These are phyloP conservation scores for Torulaspora pretoriensis DNA, from an alignment of 1,139 yeast species.

Conservation along the genomic window DNA sequence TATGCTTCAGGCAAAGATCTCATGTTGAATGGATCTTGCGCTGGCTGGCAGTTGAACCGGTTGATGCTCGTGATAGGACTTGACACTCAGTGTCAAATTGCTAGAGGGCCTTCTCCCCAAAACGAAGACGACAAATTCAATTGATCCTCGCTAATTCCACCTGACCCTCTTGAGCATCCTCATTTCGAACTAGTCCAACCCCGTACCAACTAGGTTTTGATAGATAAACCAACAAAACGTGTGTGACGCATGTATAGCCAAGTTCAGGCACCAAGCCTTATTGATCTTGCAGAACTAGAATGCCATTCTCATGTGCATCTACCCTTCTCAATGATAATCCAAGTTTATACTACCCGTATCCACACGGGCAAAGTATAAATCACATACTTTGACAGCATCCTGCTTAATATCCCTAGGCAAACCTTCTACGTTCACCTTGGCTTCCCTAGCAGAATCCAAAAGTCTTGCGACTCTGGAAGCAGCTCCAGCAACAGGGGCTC, in stretches of 20 bases:
- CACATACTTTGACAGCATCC: conserved; percentile 80
- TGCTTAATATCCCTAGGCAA: conserved; percentile 76
- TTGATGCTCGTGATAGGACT: background rate
- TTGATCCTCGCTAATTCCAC: conserved; percentile 16
- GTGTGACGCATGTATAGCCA: background rate
- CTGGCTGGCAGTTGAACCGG: background rate
- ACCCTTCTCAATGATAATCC: conserved; percentile 3
- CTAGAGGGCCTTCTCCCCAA: conserved; percentile 13
- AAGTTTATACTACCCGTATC: conserved; percentile 12
- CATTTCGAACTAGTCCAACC: background rate
- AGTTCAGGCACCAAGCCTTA: background rate
- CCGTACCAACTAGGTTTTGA: background rate
- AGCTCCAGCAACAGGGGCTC: conserved; percentile 36
- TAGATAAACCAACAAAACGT: background rate
- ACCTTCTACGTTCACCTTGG: conserved; percentile 71
- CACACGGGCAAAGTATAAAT: conserved; percentile 14
- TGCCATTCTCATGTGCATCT: background rate
- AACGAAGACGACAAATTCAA: conserved; percentile 17
- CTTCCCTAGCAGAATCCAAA: conserved; percentile 56
- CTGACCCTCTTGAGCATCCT: conserved; percentile 2
- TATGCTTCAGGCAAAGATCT: background rate
- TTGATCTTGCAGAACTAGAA: background rate
- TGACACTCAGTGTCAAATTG: background rate
- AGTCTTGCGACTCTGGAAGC: conserved; percentile 43
- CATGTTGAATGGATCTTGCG: background rate